Conservation (phyloP, 1,284 basidiomycete genomes). For the Chalciporus sp. region DNA sequence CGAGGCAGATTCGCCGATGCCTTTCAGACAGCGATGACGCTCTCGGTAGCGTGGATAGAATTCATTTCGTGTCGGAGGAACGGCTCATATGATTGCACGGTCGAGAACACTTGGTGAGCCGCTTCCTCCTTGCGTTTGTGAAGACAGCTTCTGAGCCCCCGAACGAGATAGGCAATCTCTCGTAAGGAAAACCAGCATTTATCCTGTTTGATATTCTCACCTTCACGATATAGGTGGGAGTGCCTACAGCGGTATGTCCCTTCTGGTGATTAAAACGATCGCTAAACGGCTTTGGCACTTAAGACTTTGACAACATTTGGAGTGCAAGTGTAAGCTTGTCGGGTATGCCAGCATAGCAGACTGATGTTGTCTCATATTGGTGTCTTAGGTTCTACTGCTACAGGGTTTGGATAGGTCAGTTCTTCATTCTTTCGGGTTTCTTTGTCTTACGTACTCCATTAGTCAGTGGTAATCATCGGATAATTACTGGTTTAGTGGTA, state of each 20-base stretch:
- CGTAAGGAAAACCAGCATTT: neutral
- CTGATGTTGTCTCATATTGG: no score
- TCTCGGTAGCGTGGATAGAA: neutral
- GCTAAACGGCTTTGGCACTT: neutral
- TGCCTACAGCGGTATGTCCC: neutral
- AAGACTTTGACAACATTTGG: neutral
- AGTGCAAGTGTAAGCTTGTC: constrained; percentile 4
- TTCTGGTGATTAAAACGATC: neutral
- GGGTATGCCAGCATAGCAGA: no score
- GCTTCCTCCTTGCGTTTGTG: neutral
- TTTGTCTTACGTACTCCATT: neutral
- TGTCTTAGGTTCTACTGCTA: constrained; percentile 10
- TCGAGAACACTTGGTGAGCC: constrained; percentile 2
- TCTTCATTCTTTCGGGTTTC: neutral
- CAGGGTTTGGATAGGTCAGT: constrained; percentile 13
- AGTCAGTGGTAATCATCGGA: constrained; percentile 6
- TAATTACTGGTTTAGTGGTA: constrained; percentile 10
- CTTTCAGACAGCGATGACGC: neutral
- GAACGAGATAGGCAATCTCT: neutral
- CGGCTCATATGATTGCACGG: neutral
- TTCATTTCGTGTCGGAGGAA: constrained; percentile 10
- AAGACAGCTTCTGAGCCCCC: neutral
- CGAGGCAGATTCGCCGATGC: neutral
- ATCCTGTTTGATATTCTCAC: neutral
- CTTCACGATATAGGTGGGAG: neutral